Evolutionary conservation across 2,329 filamentous ascomycete genomes (phyloP).

Genomic region (Ophiostoma sp.): DNA sequence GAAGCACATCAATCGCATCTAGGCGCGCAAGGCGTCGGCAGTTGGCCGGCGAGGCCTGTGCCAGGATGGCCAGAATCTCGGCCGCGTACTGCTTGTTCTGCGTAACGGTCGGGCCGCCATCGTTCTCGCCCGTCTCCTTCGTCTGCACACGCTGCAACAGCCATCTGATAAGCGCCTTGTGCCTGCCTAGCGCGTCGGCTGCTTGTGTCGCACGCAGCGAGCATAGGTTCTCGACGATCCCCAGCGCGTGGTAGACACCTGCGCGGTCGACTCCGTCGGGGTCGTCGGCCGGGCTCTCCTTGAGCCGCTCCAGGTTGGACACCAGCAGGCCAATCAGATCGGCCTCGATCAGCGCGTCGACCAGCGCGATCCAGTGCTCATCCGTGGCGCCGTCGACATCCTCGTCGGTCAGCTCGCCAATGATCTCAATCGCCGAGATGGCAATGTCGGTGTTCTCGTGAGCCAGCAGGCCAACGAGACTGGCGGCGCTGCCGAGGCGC

Average conservation of each 20-base stretch:
- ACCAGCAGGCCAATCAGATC: slow-evolving; percentile 70
- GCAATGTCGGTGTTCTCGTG: slow-evolving; percentile 98
- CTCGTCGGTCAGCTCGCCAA: slow-evolving; percentile 88
- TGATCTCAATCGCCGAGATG: slow-evolving; percentile 82
- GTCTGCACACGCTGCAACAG: slow-evolving; percentile 67
- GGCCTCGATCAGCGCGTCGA: slow-evolving; percentile 59
- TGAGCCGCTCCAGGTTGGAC: slow-evolving; percentile 71
- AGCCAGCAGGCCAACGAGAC: slow-evolving; percentile 73
- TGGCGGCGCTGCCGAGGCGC: slow-evolving; percentile 64
- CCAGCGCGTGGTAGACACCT: slow-evolving; percentile 81
- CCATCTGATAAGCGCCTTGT: slow-evolving; percentile 66
- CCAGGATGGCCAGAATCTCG: slow-evolving; percentile 82
- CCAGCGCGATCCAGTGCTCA: slow-evolving; percentile 73
- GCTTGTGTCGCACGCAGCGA: slow-evolving; percentile 57
- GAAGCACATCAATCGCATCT: slow-evolving; percentile 70
- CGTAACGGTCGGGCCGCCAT: slow-evolving; percentile 47
- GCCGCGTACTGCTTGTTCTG: slow-evolving; percentile 97
- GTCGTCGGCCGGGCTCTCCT: slow-evolving; percentile 62
- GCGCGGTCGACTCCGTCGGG: slow-evolving; percentile 64
- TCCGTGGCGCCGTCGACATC: slow-evolving; percentile 74
- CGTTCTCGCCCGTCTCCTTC: slow-evolving; percentile 44
- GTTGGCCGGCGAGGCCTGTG: slow-evolving; percentile 68
- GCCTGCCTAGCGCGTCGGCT: slow-evolving; percentile 65
- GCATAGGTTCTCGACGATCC: slow-evolving; percentile 78
- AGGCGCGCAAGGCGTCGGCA: slow-evolving; percentile 56